phyloP scores from a whole-genome alignment of 306 rosid species.

The Cucumis hystrix region DNA sequence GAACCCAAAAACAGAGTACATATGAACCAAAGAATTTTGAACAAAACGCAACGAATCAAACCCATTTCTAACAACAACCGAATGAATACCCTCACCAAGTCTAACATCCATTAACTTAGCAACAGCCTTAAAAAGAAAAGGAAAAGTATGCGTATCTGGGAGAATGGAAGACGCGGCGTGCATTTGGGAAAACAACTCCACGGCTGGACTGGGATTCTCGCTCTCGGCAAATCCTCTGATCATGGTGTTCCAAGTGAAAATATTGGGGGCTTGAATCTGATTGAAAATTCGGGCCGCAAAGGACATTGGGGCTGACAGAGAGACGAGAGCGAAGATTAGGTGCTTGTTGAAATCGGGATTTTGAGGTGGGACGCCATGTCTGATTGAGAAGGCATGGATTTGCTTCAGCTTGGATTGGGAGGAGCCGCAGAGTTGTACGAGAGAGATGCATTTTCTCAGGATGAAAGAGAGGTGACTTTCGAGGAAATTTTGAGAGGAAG shows the following conservation, averaged over 20 bases:
- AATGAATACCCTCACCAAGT: conserved; percentile 23
- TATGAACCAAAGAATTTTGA: conserved; percentile 25
- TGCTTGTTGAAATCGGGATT: conserved; percentile 24
- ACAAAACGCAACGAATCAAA: conserved; percentile 26
- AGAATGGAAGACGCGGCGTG: conserved; percentile 1
- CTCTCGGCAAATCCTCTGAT: conserved; percentile 31
- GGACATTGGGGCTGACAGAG: conserved; percentile 23
- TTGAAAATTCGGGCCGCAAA: conserved; percentile 18
- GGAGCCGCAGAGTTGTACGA: conserved; percentile 19
- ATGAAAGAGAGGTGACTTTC: not conserved
- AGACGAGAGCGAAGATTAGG: conserved; percentile 24
- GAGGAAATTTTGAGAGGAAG: not conserved
- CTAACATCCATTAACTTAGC: conserved; percentile 18
- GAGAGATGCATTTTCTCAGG: conserved; percentile 19
- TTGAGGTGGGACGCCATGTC: conserved; percentile 19
- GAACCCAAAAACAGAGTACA: conserved; percentile 20
- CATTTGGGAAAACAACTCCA: conserved; percentile 17
- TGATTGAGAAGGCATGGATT: conserved; percentile 33
- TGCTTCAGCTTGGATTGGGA: conserved; percentile 20
- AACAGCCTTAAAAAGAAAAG: conserved; percentile 28
- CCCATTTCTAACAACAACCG: conserved; percentile 24
- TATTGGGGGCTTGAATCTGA: conserved; percentile 15
- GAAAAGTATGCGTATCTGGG: conserved; percentile 30
- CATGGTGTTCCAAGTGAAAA: conserved; percentile 36
- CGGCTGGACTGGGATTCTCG: conserved; percentile 16